phyloP scores from a whole-genome alignment of 257 asterid genomes.

The Nicotiana knightiana region DNA sequence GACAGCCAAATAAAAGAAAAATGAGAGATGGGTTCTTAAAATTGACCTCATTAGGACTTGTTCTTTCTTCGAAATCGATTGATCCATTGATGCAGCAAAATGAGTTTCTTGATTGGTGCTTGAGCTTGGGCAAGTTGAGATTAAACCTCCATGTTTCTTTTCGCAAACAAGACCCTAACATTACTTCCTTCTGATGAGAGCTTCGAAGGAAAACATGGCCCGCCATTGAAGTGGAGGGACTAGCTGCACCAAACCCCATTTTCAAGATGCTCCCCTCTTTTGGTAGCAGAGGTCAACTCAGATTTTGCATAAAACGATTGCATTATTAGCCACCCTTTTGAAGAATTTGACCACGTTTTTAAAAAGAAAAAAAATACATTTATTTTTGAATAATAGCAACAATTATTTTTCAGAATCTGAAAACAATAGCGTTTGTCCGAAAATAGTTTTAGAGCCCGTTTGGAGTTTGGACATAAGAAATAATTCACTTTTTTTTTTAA shows the following conservation, averaged over 20 bases:
- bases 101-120: slow-evolving; percentile 9
- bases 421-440: too few species aligned
- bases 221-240: neutral
- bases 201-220: neutral
- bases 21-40: neutral
- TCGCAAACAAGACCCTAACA: neutral
- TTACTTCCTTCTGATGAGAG: neutral
- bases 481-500: too few species aligned
- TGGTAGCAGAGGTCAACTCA: too few species aligned
- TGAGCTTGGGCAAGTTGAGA: neutral
- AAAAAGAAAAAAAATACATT: too few species aligned
- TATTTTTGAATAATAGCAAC: too few species aligned
- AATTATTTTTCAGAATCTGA: too few species aligned
- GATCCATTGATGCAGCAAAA: slow-evolving; percentile 5
- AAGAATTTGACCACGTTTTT: too few species aligned
- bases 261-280: neutral
- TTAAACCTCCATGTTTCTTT: neutral
- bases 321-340: too few species aligned
- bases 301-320: too few species aligned
- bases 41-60: slow-evolving; percentile 16
- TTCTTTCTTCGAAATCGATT: slow-evolving; percentile 12
- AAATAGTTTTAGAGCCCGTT: too few species aligned
- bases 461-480: too few species aligned
- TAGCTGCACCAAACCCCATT: slow-evolving; percentile 3
- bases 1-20: too few species aligned